A percentile compares a stretch with the other conserved stretches of the same genome.
phyloP scores from a whole-genome alignment of 2,329 filamentous ascomycete genomes.

The Penicillium nordicum region DNA sequence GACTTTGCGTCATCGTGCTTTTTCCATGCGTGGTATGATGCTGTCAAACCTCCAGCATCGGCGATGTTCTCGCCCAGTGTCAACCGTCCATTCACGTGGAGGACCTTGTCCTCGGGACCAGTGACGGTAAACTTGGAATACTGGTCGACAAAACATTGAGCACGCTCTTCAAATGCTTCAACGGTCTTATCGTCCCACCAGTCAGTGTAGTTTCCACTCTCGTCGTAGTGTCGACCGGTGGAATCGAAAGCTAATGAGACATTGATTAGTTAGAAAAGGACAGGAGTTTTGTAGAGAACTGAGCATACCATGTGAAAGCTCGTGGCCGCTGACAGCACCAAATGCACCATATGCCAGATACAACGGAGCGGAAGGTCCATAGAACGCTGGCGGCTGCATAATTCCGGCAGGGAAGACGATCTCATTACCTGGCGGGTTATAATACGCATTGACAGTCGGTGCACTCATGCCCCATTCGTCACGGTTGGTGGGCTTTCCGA shows the following conservation, averaged over 20 bases:
- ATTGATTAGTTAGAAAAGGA: slow-evolving; percentile 1
- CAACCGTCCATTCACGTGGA: slow-evolving; percentile 61
- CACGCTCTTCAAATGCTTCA: slow-evolving; percentile 55
- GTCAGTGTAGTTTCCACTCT: slow-evolving; percentile 61
- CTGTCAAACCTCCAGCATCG: slow-evolving; percentile 64
- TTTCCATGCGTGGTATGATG: slow-evolving; percentile 64
- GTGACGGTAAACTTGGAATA: slow-evolving; percentile 60
- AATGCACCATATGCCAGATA: slow-evolving; percentile 69
- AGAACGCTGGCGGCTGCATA: slow-evolving; percentile 66
- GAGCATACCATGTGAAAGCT: slow-evolving; percentile 57
- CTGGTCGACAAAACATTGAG: slow-evolving; percentile 66
- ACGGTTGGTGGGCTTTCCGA: slow-evolving; percentile 60
- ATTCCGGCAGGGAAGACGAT: slow-evolving; percentile 69
- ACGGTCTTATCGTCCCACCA: slow-evolving; percentile 66
- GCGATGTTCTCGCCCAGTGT: slow-evolving; percentile 70
- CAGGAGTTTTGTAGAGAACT: neutral
- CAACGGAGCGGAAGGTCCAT: slow-evolving; percentile 55
- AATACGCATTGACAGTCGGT: slow-evolving; percentile 64
- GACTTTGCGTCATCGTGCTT: slow-evolving; percentile 53
- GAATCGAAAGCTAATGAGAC: slow-evolving; percentile 58
- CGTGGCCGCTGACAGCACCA: slow-evolving; percentile 64
- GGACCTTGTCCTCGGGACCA: slow-evolving; percentile 53
- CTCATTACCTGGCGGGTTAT: slow-evolving; percentile 62
- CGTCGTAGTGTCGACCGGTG: slow-evolving; percentile 61
- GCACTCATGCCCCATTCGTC: slow-evolving; percentile 61